These are phyloP conservation scores for Canna indica DNA, from an alignment of 176 grass and related monocot species.

Conservation along the genomic window DNA sequence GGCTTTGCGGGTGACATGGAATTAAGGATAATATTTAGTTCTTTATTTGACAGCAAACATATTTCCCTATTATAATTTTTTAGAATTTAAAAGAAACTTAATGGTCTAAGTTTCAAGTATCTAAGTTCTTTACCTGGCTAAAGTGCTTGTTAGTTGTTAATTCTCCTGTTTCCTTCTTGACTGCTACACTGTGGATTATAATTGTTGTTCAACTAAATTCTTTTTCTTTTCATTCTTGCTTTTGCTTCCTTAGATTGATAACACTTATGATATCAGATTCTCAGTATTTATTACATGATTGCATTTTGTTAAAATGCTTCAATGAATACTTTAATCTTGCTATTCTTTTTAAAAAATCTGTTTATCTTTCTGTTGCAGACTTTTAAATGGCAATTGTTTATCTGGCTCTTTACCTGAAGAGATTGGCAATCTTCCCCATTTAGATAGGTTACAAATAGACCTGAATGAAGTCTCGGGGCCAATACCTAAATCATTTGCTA, in stretches of 20 bases:
- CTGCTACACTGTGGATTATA: not conserved
- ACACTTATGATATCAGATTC: not conserved
- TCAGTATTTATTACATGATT: not conserved
- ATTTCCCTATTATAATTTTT: not conserved
- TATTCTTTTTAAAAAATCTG: too few species aligned
- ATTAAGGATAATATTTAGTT: not conserved
- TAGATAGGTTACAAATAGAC: conserved; percentile 80
- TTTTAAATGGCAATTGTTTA: conserved; percentile 77
- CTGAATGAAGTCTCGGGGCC: conserved; percentile 69
- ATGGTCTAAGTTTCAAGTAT: too few species aligned
- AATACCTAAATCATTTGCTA: conserved; percentile 81
- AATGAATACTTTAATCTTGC: not conserved
- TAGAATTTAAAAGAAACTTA: not conserved
- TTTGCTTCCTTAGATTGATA: not conserved
- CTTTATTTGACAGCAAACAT: not conserved
- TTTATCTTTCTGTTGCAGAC: conserved; percentile 32
- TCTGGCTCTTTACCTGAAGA: conserved; percentile 77
- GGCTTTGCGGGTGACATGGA: too few species aligned
- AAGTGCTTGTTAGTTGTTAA: not conserved
- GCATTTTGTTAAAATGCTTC: not conserved
- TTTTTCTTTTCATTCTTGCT: not conserved
- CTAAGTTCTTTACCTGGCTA: not conserved
- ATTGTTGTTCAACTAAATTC: not conserved
- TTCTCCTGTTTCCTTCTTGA: not conserved
- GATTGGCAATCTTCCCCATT: conserved; percentile 54